Evolutionary conservation across 345 rosid species (phyloP).

Genomic region (Salix dunnii): DNA sequence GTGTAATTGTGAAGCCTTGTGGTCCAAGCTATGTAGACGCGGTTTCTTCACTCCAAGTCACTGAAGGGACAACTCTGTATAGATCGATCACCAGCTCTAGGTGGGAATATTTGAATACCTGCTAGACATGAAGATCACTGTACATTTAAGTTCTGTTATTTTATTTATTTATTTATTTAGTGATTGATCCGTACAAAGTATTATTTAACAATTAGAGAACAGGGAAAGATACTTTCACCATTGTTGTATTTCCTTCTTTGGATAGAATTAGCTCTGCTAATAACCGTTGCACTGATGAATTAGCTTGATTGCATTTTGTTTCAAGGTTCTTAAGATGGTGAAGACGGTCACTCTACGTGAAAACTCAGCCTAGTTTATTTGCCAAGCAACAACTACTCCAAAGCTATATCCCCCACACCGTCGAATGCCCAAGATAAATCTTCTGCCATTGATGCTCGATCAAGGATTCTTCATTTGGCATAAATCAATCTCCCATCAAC

Average conservation of each 20-base stretch:
- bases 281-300: neutral
- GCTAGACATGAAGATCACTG: neutral
- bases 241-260: neutral
- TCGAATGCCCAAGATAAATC: too few species aligned
- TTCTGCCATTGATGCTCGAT: neutral
- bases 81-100: neutral
- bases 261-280: neutral
- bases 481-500: too few species aligned
- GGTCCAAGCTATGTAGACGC: too few species aligned
- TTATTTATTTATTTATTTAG: too few species aligned
- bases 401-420: neutral
- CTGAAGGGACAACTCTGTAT: too few species aligned
- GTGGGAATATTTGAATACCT: neutral
- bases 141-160: too few species aligned
- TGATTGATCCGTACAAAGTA: too few species aligned
- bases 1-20: too few species aligned
- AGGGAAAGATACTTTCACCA: too few species aligned
- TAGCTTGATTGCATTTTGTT: constrained; percentile 3
- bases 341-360: constrained; percentile 8
- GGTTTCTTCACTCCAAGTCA: too few species aligned
- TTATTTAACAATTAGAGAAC: too few species aligned
- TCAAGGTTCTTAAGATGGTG: neutral
- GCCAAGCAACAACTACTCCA: constrained; percentile 9
- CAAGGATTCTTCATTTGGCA: neutral
- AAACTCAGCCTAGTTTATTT: constrained; percentile 1